A percentile compares a stretch with the other conserved stretches of the same genome.
Conservation (phyloP, 1,284 basidiomycete genomes). For the Flammula alnicola region DNA sequence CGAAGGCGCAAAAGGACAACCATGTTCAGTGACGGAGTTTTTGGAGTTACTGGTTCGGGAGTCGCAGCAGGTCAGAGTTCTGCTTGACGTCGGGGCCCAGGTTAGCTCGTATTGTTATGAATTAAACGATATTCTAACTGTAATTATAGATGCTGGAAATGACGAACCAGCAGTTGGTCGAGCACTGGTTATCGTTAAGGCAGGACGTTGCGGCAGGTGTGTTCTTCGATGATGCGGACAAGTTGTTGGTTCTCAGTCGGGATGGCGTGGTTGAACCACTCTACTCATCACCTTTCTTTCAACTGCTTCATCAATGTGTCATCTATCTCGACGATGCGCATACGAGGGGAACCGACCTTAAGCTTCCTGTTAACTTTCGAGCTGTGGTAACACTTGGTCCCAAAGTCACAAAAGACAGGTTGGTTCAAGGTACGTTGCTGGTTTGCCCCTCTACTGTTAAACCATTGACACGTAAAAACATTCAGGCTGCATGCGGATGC, state of each 20-base stretch:
- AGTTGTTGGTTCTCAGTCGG: conserved; percentile 44
- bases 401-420: conserved; percentile 56
- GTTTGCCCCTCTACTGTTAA: not conserved
- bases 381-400: conserved; percentile 60
- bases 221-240: conserved; percentile 52
- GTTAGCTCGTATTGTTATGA: conserved; percentile 30
- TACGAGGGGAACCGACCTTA: conserved; percentile 61
- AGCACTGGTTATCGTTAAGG: conserved; percentile 43
- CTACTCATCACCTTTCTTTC: conserved; percentile 45
- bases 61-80: conserved; percentile 42
- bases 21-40: conserved; percentile 35
- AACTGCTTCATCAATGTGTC: conserved; percentile 48
- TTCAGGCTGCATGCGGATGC: conserved; percentile 54
- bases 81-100: conserved; percentile 63
- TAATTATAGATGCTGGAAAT: conserved; percentile 43
- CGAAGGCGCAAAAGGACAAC: conserved; percentile 23
- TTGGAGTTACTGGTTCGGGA: conserved; percentile 39
- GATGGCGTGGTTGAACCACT: conserved; percentile 45
- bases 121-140: not conserved
- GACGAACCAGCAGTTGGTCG: conserved; percentile 44
- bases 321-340: conserved; percentile 64
- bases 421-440: conserved; percentile 50
- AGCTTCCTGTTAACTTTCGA: conserved; percentile 45
- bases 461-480: not conserved
- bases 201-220: conserved; percentile 43